Evolutionary conservation across 148 eudicot genomes (phyloP), one percentile per base, ranked within the genome.

Genomic region (Vaccinium corymbosum): DNA sequence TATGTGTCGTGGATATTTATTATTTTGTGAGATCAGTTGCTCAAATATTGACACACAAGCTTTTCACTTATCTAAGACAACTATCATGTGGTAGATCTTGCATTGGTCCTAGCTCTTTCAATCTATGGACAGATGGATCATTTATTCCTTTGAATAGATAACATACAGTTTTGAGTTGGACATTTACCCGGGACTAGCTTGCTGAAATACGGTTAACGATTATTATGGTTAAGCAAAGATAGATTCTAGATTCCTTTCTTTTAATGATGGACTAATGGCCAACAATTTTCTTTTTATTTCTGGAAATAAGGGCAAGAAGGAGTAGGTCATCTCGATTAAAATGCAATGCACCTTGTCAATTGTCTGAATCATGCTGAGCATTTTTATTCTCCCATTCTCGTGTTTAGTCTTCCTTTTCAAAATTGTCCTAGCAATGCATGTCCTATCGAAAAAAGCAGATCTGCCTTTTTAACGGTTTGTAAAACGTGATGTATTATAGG

Each of bases 401-500:
- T 20, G 16, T 52, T 15, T 29, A 3, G 38, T 29, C 32, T 25
- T 78, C 59, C 32, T 78, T 78, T 32, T 29, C 48, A 29, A 53
- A 55, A 29, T 78, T 27, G 72, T 27, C 72, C 72, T 35, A 66
- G 35, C 3, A 3, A 12, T 25, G 72, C 29, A 66, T 66, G 72
- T 66, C 38, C 72, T 11, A 11, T 3, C 15, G 0, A 11, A 11
- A 25, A 27, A 3, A 27, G 29, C 35, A 1, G 0, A 56, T 22
- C 56, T 61, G 42, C 72, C 48, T 56, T 46, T 73, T 56, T 52
- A 64, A 51, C 7, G 19, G 32, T 50, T 73, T 48, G 61, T 87
- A 73, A 78, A 35, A 13, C 80, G 32, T 83, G 51, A 25, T 82
- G 62, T 59, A 83, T 82, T n/a, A 73, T 19, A 89, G 95, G 90